Evolutionary conservation across 305 asterid species (phyloP).

Genomic region (Salvia sclarea): DNA sequence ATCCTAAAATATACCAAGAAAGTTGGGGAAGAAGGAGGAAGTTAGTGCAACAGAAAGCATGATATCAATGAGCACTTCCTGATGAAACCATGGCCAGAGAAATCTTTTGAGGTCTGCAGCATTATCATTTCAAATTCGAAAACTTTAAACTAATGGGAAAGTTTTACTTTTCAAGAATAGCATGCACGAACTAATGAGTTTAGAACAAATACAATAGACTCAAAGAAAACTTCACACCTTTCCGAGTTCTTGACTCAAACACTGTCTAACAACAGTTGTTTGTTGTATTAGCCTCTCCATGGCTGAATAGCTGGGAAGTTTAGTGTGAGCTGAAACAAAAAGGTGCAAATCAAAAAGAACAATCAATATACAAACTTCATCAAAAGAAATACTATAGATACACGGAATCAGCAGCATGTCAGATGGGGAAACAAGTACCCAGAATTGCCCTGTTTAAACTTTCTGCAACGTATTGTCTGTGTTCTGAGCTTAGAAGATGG

Average conservation of each 20-base stretch:
- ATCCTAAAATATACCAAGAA: constrained; percentile 43
- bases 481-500: constrained; percentile 75
- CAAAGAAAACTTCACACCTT: constrained; percentile 61
- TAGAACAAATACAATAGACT: constrained; percentile 9
- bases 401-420: neutral
- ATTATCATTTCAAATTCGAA: neutral
- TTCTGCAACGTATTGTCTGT: constrained; percentile 76
- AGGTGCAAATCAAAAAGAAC: neutral
- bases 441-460: constrained; percentile 82
- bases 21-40: too few species aligned
- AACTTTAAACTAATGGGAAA: neutral
- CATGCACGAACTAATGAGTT: constrained; percentile 8
- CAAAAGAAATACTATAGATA: neutral
- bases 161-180: neutral
- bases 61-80: neutral
- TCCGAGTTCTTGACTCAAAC: constrained; percentile 67
- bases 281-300: constrained; percentile 86
- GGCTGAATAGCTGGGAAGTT: constrained; percentile 68
- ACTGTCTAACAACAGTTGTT: constrained; percentile 68
- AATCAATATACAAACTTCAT: constrained; percentile 3
- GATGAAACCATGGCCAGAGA: neutral
- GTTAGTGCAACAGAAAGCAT: neutral
- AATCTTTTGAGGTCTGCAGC: neutral
- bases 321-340: constrained; percentile 56
- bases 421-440: constrained; percentile 44